Conservation (phyloP, 257 asterid species). For the Solanum clarkiae region DNA sequence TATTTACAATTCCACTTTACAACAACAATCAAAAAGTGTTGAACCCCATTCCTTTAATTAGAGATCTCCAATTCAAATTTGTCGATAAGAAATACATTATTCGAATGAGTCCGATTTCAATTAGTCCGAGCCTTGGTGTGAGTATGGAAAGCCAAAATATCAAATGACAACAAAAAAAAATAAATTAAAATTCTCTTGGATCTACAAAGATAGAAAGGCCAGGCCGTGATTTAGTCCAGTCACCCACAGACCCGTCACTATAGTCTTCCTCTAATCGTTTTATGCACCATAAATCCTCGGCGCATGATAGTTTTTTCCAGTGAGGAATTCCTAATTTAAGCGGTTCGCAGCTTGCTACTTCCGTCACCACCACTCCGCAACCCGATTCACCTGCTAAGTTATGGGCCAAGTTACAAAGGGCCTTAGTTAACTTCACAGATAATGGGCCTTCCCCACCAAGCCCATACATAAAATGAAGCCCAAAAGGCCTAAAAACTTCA, state of each 20-base stretch:
- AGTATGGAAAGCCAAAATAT: too few relatives aligned
- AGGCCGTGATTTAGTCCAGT: slow-evolving; percentile 81
- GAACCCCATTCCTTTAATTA: background rate
- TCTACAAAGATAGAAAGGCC: slow-evolving; percentile 77
- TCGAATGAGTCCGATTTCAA: too few relatives aligned
- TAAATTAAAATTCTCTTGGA: slow-evolving; percentile 59
- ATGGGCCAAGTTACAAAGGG: slow-evolving; percentile 45
- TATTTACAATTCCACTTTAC: background rate
- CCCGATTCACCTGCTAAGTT: slow-evolving; percentile 49
- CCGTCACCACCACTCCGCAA: slow-evolving; percentile 85
- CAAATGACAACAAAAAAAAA: too few relatives aligned
- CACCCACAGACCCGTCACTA: slow-evolving; percentile 67
- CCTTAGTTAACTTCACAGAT: slow-evolving; percentile 13
- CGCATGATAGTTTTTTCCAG: slow-evolving; percentile 78
- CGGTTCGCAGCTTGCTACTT: slow-evolving; percentile 61
- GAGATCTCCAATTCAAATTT: too few relatives aligned
- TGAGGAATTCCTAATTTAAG: slow-evolving; percentile 59
- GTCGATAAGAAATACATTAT: too few relatives aligned
- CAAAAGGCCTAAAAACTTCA: slow-evolving; percentile 62
- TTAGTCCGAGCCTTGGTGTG: too few relatives aligned
- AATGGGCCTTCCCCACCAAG: slow-evolving; percentile 85
- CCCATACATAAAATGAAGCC: slow-evolving; percentile 73
- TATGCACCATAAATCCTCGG: slow-evolving; percentile 83
- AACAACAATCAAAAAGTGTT: background rate
- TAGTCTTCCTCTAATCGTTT: slow-evolving; percentile 60